Evolutionary conservation across 2,329 filamentous ascomycete genomes (phyloP).

Genomic region (Arthrobotrys entomopaga): DNA sequence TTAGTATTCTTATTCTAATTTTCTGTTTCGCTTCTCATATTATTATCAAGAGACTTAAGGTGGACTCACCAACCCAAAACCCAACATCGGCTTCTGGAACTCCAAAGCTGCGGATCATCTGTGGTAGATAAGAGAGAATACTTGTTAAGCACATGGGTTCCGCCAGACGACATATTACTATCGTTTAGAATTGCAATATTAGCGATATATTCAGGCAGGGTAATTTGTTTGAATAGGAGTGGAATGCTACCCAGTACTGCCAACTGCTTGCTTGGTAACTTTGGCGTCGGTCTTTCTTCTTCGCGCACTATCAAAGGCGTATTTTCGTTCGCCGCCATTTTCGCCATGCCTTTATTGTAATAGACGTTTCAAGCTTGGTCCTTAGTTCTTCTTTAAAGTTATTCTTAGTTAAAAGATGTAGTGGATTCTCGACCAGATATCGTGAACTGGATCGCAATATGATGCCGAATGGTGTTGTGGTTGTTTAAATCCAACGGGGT

Average conservation of each 20-base stretch:
- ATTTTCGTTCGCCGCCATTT: constrained; percentile 36
- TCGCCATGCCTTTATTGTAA: constrained; percentile 16
- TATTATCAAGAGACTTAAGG: constrained; percentile 59
- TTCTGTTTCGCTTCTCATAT: too few relatives aligned
- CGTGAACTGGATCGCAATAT: not conserved
- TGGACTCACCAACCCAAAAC: constrained; percentile 72
- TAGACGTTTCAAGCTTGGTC: not conserved
- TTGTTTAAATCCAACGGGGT: constrained; percentile 31
- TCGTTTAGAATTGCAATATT: not conserved
- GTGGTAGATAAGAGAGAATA: constrained; percentile 70
- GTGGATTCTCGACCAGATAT: not conserved
- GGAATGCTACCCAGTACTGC: constrained; percentile 74
- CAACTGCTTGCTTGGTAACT: constrained; percentile 80
- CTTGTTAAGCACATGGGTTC: constrained; percentile 79
- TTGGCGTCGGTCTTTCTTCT: constrained; percentile 62
- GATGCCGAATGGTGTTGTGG: constrained; percentile 27
- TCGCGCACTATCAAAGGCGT: constrained; percentile 40
- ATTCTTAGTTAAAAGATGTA: too few relatives aligned
- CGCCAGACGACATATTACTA: constrained; percentile 80
- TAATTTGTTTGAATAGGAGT: too few relatives aligned
- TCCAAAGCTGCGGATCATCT: constrained; percentile 82
- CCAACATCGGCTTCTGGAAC: constrained; percentile 77
- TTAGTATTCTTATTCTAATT: too few relatives aligned
- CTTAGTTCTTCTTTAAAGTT: too few relatives aligned
- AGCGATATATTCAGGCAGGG: constrained; percentile 57